phyloP scores from a whole-genome alignment of 192 early-diverging fungal species.

The Umbelopsis ramanniana region DNA sequence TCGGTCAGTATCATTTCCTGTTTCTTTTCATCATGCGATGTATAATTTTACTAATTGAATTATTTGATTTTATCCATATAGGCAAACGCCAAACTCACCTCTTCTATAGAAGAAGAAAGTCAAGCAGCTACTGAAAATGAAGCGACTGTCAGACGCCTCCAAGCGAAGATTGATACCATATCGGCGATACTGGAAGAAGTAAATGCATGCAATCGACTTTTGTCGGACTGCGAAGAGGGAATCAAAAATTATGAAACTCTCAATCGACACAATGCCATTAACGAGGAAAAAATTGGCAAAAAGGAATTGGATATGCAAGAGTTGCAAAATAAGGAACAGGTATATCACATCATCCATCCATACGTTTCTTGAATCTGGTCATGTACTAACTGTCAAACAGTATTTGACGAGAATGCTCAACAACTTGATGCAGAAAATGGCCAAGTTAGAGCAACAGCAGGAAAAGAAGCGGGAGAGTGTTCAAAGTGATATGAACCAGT shows the following conservation, averaged over 20 bases:
- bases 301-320: conserved; percentile 7
- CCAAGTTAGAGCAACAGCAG: conserved; percentile 13
- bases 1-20: neutral
- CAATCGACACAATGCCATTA: conserved; percentile 11
- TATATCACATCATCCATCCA: neutral
- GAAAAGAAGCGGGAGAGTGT: conserved; percentile 20
- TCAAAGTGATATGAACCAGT: neutral
- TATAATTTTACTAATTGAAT: neutral
- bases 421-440: conserved; percentile 8
- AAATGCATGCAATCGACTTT: conserved; percentile 4
- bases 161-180: conserved; percentile 15
- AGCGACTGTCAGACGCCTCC: conserved; percentile 6
- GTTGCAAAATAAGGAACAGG: conserved; percentile 13
- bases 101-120: conserved; percentile 17
- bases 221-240: conserved; percentile 10
- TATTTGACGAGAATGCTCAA: conserved; percentile 20
- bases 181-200: conserved; percentile 15
- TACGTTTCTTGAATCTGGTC: too few species aligned
- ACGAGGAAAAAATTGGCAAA: conserved; percentile 7
- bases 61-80: neutral
- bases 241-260: conserved; percentile 1
- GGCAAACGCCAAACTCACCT: neutral
- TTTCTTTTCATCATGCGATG: too few species aligned
- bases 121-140: conserved; percentile 14
- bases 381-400: neutral